A percentile compares a stretch with the other conserved stretches of the same genome.
These are phyloP conservation scores for Boletus speciosus DNA, from an alignment of 768 basidiomycete species.

Conservation along the genomic window DNA sequence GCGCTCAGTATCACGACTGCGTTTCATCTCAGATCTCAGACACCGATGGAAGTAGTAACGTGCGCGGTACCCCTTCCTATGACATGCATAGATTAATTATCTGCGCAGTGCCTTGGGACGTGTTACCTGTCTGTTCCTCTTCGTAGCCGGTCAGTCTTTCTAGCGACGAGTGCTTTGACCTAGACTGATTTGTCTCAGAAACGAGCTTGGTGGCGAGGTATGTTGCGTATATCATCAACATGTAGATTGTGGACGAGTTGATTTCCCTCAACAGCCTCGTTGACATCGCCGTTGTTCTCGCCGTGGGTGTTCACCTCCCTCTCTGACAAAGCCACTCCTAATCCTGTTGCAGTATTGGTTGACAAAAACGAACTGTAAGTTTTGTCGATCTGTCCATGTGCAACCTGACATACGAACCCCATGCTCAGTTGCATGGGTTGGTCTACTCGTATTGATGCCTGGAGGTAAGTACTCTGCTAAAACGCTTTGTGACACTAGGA, in stretches of 20 bases:
- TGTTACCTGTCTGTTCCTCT: not conserved
- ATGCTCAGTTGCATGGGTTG: conserved; percentile 14
- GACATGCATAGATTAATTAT: not conserved
- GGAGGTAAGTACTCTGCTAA: conserved; percentile 8
- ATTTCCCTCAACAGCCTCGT: conserved; percentile 5
- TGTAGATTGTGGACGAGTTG: not conserved
- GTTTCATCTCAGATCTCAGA: conserved; percentile 9
- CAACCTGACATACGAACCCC: not conserved
- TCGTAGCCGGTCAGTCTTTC: conserved; percentile 13
- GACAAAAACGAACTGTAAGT: conserved; percentile 11
- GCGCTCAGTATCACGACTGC: conserved; percentile 5
- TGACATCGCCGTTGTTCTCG: conserved; percentile 1
- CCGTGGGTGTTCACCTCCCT: conserved; percentile 7
- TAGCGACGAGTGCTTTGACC: not conserved
- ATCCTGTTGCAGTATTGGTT: conserved; percentile 14
- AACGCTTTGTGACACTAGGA: too few relatives aligned
- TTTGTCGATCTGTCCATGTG: not conserved
- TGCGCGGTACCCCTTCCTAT: not conserved
- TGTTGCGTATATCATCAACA: not conserved
- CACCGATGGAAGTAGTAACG: not conserved
- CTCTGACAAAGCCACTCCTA: not conserved
- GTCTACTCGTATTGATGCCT: conserved; percentile 14
- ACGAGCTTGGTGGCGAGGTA: conserved; percentile 14
- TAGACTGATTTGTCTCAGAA: conserved; percentile 12
- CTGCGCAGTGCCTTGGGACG: conserved; percentile 3